Percentiles rank a stretch among this genome's conserved stretches.
phyloP scores from a whole-genome alignment of 2,329 filamentous ascomycete genomes.

The Orbilia ellipsospora region DNA sequence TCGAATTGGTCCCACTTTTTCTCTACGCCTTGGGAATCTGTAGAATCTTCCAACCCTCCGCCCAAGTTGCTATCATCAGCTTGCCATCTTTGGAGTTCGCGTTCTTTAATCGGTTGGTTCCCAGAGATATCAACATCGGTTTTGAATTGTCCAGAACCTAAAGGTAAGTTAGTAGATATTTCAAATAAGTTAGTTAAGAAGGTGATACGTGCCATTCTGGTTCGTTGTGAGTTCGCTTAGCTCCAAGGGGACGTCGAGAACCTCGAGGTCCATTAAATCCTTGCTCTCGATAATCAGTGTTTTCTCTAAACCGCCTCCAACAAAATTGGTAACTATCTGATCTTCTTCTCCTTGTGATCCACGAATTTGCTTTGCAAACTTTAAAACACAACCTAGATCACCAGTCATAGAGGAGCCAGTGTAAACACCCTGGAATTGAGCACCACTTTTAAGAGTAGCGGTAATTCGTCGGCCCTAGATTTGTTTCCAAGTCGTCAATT shows the following conservation, averaged over 20 bases:
- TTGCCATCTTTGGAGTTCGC: conserved; percentile 59
- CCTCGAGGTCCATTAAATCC: conserved; percentile 58
- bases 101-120: conserved; percentile 57
- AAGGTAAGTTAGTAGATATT: neutral
- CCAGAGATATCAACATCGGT: conserved; percentile 59
- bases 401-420: conserved; percentile 57
- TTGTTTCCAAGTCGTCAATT: neutral
- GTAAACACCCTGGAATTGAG: conserved; percentile 58
- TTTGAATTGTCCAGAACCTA: conserved; percentile 56
- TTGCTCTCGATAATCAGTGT: conserved; percentile 58
- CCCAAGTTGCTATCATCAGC: conserved; percentile 56
- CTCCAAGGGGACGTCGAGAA: conserved; percentile 56
- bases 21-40: conserved; percentile 39
- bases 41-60: conserved; percentile 55
- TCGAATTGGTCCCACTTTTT: conserved; percentile 91
- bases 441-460: conserved; percentile 58
- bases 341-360: conserved; percentile 57
- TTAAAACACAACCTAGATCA: conserved; percentile 58
- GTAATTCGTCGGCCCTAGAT: conserved; percentile 54
- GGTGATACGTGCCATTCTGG: conserved; percentile 36
- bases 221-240: conserved; percentile 53
- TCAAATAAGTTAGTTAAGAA: neutral
- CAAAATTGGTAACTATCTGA: conserved; percentile 55
- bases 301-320: conserved; percentile 58
- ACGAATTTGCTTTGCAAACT: conserved; percentile 58